Percentiles rank a stretch among this genome's conserved stretches.
Evolutionary conservation across 2,329 filamentous ascomycete genomes (phyloP).

Genomic region (Gyromitra esculenta): DNA sequence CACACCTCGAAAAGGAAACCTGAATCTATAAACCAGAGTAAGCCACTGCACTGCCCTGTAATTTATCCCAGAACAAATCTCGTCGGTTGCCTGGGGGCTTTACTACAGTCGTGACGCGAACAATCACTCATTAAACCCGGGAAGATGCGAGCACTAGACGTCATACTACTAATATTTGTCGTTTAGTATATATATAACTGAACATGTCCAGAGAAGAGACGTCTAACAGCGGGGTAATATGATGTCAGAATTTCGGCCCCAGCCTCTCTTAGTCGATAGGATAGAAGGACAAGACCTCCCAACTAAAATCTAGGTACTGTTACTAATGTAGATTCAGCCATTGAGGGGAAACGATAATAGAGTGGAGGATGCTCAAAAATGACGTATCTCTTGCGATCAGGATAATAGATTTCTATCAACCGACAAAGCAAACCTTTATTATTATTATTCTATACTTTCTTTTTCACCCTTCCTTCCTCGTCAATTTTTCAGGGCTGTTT

Average conservation of each 20-base stretch:
- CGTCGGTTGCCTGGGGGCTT: not conserved
- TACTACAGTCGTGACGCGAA: not conserved
- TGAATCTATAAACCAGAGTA: not conserved
- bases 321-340: conserved; percentile 7
- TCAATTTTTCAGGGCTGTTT: conserved; percentile 20
- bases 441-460: conserved; percentile 25
- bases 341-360: conserved; percentile 6
- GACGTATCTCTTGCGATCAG: conserved; percentile 28
- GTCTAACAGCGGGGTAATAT: conserved; percentile 14
- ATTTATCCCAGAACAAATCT: not conserved
- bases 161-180: not conserved
- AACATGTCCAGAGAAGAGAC: not conserved
- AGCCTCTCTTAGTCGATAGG: conserved; percentile 16
- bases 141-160: not conserved
- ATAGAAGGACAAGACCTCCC: conserved; percentile 4
- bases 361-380: conserved; percentile 7
- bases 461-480: conserved; percentile 9
- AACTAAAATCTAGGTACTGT: conserved; percentile 6
- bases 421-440: conserved; percentile 31
- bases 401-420: conserved; percentile 14
- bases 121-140: not conserved
- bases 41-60: not conserved
- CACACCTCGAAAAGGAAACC: not conserved
- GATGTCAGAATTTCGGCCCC: conserved; percentile 34
- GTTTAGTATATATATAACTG: not conserved